Conservation (phyloP, 1,284 basidiomycete genomes). For the Sporisorium scitamineum region DNA sequence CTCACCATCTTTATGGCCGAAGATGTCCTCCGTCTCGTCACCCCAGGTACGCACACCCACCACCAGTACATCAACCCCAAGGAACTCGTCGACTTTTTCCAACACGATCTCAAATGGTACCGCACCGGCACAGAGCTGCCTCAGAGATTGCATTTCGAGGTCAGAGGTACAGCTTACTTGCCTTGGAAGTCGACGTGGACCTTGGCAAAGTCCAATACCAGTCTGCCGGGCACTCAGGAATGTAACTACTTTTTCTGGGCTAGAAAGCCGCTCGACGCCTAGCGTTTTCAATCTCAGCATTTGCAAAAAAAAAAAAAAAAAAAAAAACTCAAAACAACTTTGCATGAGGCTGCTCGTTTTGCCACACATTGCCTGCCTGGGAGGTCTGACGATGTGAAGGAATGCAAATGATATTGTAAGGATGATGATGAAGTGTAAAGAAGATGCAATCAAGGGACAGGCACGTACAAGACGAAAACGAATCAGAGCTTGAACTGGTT, state of each 20-base stretch:
- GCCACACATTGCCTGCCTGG: too few species aligned
- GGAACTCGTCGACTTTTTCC: constrained; percentile 89
- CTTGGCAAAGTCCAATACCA: constrained; percentile 27
- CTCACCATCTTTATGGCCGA: constrained; percentile 93
- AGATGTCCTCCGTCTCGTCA: constrained; percentile 80
- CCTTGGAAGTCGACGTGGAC: constrained; percentile 59
- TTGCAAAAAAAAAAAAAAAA: too few species aligned
- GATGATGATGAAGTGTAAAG: not conserved
- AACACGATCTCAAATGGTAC: constrained; percentile 72
- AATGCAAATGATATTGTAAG: constrained; percentile 3
- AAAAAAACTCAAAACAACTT: not conserved
- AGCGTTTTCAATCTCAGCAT: not conserved
- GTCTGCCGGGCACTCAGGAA: constrained; percentile 44
- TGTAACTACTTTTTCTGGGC: constrained; percentile 69
- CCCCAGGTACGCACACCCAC: constrained; percentile 90
- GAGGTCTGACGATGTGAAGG: not conserved
- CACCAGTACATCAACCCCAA: constrained; percentile 88
- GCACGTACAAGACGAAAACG: not conserved
- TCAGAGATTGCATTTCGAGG: constrained; percentile 58
- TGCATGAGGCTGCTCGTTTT: too few species aligned
- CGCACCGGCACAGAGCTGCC: constrained; percentile 22
- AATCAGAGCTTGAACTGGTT: constrained; percentile 46
- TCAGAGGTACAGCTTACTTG: constrained; percentile 61
- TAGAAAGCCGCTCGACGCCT: constrained; percentile 51
- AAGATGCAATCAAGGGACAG: not conserved